These are phyloP conservation scores for Trichosporon coremiiforme DNA, from an alignment of 1,284 basidiomycete species.

Conservation along the genomic window DNA sequence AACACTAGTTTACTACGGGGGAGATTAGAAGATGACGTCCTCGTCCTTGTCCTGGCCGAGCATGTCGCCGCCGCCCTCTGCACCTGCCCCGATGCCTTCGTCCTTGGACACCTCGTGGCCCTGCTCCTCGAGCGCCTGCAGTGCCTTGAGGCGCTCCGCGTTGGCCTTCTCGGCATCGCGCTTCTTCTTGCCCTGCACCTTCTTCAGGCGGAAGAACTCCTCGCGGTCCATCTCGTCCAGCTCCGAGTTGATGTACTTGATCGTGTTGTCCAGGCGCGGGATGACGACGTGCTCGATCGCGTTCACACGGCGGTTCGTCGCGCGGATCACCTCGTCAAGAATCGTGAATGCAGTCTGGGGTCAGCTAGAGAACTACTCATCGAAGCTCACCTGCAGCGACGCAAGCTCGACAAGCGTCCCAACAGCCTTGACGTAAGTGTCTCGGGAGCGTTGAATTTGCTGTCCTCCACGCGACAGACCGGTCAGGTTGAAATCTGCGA, in stretches of 20 bases:
- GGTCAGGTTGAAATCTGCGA: slow-evolving; percentile 91
- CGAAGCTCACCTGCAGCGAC: slow-evolving; percentile 64
- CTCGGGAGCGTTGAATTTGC: slow-evolving; percentile 88
- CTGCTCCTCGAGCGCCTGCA: slow-evolving; percentile 41
- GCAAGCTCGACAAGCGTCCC: slow-evolving; percentile 97
- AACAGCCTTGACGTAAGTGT: slow-evolving; percentile 95
- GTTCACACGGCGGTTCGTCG: slow-evolving; percentile 97
- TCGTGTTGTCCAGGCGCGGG: slow-evolving; percentile 92
- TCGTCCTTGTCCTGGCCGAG: slow-evolving; percentile 77
- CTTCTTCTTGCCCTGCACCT: slow-evolving; percentile 98
- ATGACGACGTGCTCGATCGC: slow-evolving; percentile 99
- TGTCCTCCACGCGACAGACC: slow-evolving; percentile 96
- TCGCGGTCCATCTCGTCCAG: slow-evolving; percentile 97
- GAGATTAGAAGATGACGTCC: slow-evolving; percentile 83
- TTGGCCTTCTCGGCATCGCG: slow-evolving; percentile 61
- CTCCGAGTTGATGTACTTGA: slow-evolving; percentile 95
- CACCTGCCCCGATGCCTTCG: slow-evolving; percentile 54
- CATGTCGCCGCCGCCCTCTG: slow-evolving; percentile 62
- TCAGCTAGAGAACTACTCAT: slow-evolving; percentile 3
- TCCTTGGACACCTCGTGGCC: slow-evolving; percentile 54
- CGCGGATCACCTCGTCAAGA: slow-evolving; percentile 96
- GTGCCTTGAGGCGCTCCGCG: slow-evolving; percentile 37
- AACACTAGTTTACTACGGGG: not conserved
- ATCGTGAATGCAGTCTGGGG: slow-evolving; percentile 94
- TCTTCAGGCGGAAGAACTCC: slow-evolving; percentile 95